phyloP scores from a whole-genome alignment of 768 basidiomycete genomes.

The Tulasnella sp. region DNA sequence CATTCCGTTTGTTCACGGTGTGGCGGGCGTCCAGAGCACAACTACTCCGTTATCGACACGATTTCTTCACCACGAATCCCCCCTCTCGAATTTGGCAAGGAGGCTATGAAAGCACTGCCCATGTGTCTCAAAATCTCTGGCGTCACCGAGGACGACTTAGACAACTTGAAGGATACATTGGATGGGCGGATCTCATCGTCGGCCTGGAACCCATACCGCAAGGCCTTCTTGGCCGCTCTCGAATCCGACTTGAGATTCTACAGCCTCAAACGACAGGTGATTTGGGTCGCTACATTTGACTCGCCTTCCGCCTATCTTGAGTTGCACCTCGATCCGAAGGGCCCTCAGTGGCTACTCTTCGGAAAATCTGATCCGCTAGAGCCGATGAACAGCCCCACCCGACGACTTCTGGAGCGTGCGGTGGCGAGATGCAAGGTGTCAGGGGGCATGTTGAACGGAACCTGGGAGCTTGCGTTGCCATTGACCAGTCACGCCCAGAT shows the following conservation, averaged over 20 bases:
- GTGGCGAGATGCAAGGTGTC: conserved; percentile 60
- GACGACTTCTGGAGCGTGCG: conserved; percentile 58
- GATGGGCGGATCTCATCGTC: conserved; percentile 37
- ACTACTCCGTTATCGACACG: conserved; percentile 45
- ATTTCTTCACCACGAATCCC: conserved; percentile 45
- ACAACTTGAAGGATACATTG: conserved; percentile 32
- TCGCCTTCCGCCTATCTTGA: conserved; percentile 62
- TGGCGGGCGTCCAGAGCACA: conserved; percentile 85
- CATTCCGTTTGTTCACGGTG: conserved; percentile 75
- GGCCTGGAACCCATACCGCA: conserved; percentile 59
- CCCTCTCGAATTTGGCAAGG: conserved; percentile 63
- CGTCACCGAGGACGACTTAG: conserved; percentile 42
- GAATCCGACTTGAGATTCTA: conserved; percentile 66
- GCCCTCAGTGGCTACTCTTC: conserved; percentile 80
- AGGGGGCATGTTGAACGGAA: conserved; percentile 49
- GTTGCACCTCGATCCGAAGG: conserved; percentile 60
- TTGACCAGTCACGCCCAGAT: conserved; percentile 42
- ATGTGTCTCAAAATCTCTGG: conserved; percentile 57
- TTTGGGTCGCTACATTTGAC: conserved; percentile 74
- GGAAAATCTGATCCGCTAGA: conserved; percentile 53
- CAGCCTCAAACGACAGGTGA: conserved; percentile 75
- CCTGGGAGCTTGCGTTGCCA: conserved; percentile 76
- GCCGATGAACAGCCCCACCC: conserved; percentile 70
- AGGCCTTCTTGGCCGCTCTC: conserved; percentile 50
- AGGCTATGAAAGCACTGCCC: conserved; percentile 68